phyloP scores from a whole-genome alignment of 2,329 filamentous ascomycete genomes.

The Diaporthe batatas region DNA sequence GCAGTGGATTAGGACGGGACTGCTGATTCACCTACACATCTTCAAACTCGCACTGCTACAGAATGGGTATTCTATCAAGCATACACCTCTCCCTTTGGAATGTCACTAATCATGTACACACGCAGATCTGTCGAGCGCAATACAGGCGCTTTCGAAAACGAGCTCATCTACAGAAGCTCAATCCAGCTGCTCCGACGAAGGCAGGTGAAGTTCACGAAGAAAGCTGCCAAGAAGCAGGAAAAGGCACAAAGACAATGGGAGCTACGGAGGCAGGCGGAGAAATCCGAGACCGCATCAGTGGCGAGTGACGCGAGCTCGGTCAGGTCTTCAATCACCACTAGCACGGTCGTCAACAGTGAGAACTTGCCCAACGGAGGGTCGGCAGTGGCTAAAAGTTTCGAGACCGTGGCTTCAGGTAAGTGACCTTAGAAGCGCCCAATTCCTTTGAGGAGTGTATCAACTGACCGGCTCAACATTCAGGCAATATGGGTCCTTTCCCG shows the following conservation, averaged over 20 bases:
- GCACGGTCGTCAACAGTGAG: slow-evolving; percentile 1
- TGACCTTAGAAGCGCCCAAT: neutral
- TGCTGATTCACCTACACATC: slow-evolving; percentile 34
- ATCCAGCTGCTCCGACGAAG: neutral
- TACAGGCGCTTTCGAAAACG: slow-evolving; percentile 28
- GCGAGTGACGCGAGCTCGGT: slow-evolving; percentile 1
- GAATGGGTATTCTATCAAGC: neutral
- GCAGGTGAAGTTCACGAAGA: neutral
- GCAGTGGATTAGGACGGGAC: slow-evolving; percentile 19
- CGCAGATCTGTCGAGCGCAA: slow-evolving; percentile 4
- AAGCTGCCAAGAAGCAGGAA: slow-evolving; percentile 6
- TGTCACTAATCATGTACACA: neutral
- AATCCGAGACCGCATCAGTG: slow-evolving; percentile 3
- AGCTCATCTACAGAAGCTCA: slow-evolving; percentile 7
- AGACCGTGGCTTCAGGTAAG: neutral
- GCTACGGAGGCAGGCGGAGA: neutral
- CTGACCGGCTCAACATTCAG: neutral
- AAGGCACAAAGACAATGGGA: slow-evolving; percentile 17
- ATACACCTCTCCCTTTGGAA: no score
- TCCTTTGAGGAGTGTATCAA: neutral
- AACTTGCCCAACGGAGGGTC: neutral
- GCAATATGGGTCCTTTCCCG: neutral
- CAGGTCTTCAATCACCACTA: neutral
- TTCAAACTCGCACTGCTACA: slow-evolving; percentile 16
- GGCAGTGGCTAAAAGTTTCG: neutral